These are phyloP conservation scores for Triglochin maritima DNA, from an alignment of 106 monocot species.

Conservation along the genomic window DNA sequence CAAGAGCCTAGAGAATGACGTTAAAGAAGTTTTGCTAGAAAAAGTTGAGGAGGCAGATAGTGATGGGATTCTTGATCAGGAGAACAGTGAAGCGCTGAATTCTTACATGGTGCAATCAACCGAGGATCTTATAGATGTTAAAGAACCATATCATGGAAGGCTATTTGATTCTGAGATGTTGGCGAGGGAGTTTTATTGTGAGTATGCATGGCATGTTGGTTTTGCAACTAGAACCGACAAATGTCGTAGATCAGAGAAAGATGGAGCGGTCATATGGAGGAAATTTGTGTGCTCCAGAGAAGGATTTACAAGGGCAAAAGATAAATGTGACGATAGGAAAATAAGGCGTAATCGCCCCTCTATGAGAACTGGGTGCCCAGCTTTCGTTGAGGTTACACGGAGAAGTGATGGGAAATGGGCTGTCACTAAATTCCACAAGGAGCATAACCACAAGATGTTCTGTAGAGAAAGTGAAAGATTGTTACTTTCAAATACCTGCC, in stretches of 20 bases:
- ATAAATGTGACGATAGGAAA: neutral
- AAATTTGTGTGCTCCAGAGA: conserved; percentile 2
- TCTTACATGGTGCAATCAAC: neutral
- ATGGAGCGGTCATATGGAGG: neutral
- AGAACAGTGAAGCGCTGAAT: neutral
- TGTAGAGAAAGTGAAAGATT: neutral
- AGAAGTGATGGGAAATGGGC: neutral
- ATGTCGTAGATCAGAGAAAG: conserved; percentile 2
- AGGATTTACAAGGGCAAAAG: neutral
- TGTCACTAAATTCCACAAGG: neutral
- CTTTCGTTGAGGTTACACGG: neutral
- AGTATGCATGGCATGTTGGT: neutral
- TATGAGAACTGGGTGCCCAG: neutral
- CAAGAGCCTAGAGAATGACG: neutral
- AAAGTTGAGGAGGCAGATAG: neutral
- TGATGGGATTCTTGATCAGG: neutral
- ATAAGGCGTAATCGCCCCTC: neutral
- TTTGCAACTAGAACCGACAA: neutral
- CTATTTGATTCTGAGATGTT: neutral
- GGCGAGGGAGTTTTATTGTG: neutral
- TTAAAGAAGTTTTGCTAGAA: neutral
- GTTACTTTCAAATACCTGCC: neutral
- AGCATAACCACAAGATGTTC: conserved; percentile 1
- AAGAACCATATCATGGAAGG: neutral
- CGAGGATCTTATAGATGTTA: neutral